Base-by-base conservation (phyloP, 495 filamentous ascomycete species). In the Poronia punctata region DNA sequence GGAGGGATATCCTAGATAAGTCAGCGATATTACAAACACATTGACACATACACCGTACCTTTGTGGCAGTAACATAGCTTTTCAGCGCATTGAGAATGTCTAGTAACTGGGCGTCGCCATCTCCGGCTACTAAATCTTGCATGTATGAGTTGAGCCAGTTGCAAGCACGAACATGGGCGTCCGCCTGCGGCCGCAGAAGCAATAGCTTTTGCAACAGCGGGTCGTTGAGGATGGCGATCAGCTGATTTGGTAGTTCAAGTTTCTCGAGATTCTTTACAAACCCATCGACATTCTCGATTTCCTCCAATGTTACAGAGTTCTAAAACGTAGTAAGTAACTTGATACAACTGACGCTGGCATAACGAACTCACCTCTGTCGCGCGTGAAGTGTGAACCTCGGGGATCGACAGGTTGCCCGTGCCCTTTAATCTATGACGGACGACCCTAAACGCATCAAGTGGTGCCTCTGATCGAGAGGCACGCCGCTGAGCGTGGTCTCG, bases 181-280 rank as follows among this genome's bases (percentile, higher is more conserved):
- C 61, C 26, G 76, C 72, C 1, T 79, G 73, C 20, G 82, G 77
- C 18, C 71, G 75, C 15, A 93, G 60, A 12, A 71, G 65, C 15
- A 92, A 49, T 32, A 86, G 76, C 48, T 88, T 89, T 50, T 88
- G 88, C 11, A 89, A 73, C 33, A 94, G 69, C 5, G 76, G 78
- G 57, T 94, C 84, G 3, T 73, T 76, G 12, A 95, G 61, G 7
- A 78, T 76, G 5, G 88, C 86, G 17, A 86, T 79, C 2, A 92
- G 68, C 57, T 93, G 87, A 40, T 81, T 86, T 4, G 86, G 87
- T 24, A 86, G 60, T 51, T 90, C 84, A 23, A 95, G 80, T 47
- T 72, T 80, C 43, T 94, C 87, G 6, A 94, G 57, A 31, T 78
- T 87, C 14, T 76, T 71, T 11, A 88, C 78, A 49, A 95, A 83